Percentiles rank a stretch among this genome's conserved stretches.
phyloP scores from a whole-genome alignment of 129 eudicot species.

The Pseudognaphalium luteoalbum region DNA sequence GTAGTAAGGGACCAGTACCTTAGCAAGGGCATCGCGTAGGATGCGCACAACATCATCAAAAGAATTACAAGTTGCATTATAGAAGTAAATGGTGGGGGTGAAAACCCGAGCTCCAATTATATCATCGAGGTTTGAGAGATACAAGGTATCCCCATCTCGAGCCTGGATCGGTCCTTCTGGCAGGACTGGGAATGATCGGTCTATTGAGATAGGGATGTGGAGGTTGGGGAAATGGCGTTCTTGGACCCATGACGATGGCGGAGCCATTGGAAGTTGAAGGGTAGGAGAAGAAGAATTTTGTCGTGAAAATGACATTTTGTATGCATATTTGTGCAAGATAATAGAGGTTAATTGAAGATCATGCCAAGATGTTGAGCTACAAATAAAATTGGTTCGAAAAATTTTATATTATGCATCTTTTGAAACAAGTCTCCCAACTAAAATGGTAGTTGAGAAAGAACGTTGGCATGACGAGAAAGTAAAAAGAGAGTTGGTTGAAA shows the following conservation, averaged over 20 bases:
- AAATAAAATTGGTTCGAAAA: constrained; percentile 35
- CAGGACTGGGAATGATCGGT: constrained; percentile 38
- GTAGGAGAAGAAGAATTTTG: constrained; percentile 29
- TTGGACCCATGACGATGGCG: constrained; percentile 50
- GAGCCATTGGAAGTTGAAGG: constrained; percentile 53
- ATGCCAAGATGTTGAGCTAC: constrained; percentile 51
- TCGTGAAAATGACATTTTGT: constrained; percentile 43
- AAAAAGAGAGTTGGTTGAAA: constrained; percentile 26
- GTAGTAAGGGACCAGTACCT: constrained; percentile 80
- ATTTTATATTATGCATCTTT: constrained; percentile 15
- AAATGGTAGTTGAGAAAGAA: constrained; percentile 35
- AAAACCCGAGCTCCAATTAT: constrained; percentile 81
- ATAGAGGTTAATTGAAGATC: constrained; percentile 25
- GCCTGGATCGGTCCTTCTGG: constrained; percentile 49
- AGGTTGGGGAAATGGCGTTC: constrained; percentile 67
- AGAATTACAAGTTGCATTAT: constrained; percentile 31
- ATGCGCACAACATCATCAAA: constrained; percentile 26
- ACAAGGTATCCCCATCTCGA: constrained; percentile 51
- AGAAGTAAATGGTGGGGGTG: constrained; percentile 84
- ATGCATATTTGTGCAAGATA: constrained; percentile 33
- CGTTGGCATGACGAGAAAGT: constrained; percentile 33
- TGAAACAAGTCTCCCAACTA: neutral
- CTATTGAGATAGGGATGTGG: constrained; percentile 61
- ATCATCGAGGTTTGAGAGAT: constrained; percentile 95
- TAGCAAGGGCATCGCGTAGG: constrained; percentile 61